Evolutionary conservation across 352 stramenopile genomes (phyloP), one percentile per base, ranked within the genome.

Genomic region (Phytophthora agathidicida): DNA sequence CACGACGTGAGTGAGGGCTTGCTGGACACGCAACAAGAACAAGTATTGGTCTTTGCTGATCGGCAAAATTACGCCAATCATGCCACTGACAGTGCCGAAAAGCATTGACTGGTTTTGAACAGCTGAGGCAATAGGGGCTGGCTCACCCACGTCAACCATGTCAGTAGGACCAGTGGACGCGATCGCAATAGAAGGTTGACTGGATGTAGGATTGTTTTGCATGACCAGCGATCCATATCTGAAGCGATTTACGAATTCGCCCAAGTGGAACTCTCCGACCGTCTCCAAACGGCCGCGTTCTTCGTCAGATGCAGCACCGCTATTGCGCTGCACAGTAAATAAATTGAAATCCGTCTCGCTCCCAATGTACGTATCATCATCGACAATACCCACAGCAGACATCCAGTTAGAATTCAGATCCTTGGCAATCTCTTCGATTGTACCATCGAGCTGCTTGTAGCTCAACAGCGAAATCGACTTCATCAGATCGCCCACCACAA

Each of bases 401-500:
- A 97, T 98, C 91, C 96, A 98, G 67, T 98, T 98, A 7, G 91
- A 91, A 67, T 98, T 98, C 59, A 98, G 90, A 66, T 99, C 96
- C 55, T 97, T 88, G 3, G 95, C 95, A 55, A 98, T 90, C 68
- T 99, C 94, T 74, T 98, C 94, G n/a, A 99, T 91, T 19, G 70
- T 92, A 2, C 86, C 86, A 46, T 94, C 89, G 22, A 92, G 60
- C 36, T 94, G 86, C 68, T 98, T 97, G 81, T 98, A 98, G 62
- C 94, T 94, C 23, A 99, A 66, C 19, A 99, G 64, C 23, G 91
- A 97, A 45, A 99, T 96, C 2, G 93, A 98, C 59, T 98, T 97
- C 96, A 99, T 98, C 36, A 99, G 65, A 60, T 99, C 96, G 16
- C 95, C 96, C 16, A 98, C 93, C 27, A 98, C 91, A n/a, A 98